Evolutionary conservation across 2,329 filamentous ascomycete genomes (phyloP), one percentile per base, ranked within the genome.

Genomic region (Pseudogymnoascus pannorum): DNA sequence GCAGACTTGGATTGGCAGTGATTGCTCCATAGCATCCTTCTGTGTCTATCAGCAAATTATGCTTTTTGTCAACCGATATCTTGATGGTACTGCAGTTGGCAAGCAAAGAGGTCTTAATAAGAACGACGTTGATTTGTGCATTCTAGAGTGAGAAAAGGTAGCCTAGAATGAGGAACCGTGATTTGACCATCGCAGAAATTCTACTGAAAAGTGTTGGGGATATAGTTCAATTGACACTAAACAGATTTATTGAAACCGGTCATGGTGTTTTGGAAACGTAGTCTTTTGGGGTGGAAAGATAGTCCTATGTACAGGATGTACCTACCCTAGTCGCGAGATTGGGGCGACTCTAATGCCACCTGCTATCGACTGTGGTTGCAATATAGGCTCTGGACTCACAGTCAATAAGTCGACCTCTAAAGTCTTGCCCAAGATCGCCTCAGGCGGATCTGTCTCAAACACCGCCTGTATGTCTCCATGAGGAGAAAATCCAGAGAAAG

Each of bases 381-480:
- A 16, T 29, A 31, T 12, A 58, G 22, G 54, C 36, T 60, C 58
- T 33, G 12, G n/a, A 33, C 58, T 12, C 26, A 26, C 44, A 18
- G 22, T 54, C 22, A 54, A 29, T 22, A 54, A 54, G 48, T 66
- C 64, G 14, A 66, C 67, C 8, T 61, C 51, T 12, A 60, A 54
- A 26, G 70, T 68, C 59, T 69, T 59, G 26, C 66, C 62, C 29
- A 69, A 66, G 3, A 70, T 61, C 11, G 63, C 59, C 14, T 63
- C 44, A 2, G 70, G 67, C 11, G 69, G 70, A 29, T 70, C 70
- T 0, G 59, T 54, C 24, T 72, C 70, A 63, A 72, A 73, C 0
- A 72, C 69, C 2, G 70, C 68, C 59, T 69, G 65, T 31, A 73
- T 68, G 51, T 71, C 70, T 11, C 67, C 70, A 33, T 73, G 69